These are phyloP conservation scores for Aspergillus caelatus DNA, from an alignment of 2,329 filamentous ascomycete genomes.

Conservation along the genomic window DNA sequence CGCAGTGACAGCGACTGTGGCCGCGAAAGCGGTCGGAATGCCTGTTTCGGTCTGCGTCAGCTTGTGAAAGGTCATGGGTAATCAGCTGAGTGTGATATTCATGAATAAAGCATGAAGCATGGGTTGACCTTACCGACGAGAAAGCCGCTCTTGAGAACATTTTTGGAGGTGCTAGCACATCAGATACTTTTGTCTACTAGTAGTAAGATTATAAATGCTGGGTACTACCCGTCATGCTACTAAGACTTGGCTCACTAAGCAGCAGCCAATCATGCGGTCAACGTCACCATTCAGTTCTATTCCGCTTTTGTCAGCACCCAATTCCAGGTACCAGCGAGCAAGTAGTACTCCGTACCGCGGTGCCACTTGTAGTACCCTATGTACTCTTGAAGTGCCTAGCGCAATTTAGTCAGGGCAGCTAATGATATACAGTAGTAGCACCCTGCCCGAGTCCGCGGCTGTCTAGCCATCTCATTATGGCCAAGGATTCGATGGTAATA, in stretches of 20 bases:
- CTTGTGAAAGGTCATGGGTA: background rate
- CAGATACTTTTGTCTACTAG: background rate
- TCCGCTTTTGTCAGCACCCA: background rate
- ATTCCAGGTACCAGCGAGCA: background rate
- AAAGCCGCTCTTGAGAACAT: slow-evolving; percentile 1
- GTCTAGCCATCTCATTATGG: background rate
- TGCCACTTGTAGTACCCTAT: background rate
- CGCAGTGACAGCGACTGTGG: slow-evolving; percentile 27
- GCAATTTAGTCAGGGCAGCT: background rate
- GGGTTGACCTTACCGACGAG: slow-evolving; percentile 21
- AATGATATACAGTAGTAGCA: background rate
- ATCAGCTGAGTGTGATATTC: background rate
- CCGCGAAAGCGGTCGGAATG: slow-evolving; percentile 34
- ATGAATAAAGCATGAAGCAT: background rate
- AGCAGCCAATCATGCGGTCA: background rate
- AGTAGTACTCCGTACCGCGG: too few species aligned
- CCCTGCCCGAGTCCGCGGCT: background rate
- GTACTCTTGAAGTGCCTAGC: background rate
- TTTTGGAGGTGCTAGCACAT: background rate
- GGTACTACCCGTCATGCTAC: background rate
- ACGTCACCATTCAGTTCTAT: background rate
- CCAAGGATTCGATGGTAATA: background rate
- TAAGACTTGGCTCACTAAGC: background rate
- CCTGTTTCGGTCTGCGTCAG: slow-evolving; percentile 19
- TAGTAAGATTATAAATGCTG: background rate